Conservation (phyloP, 139 green algal genomes). For the Klebsormidium nitens region DNA sequence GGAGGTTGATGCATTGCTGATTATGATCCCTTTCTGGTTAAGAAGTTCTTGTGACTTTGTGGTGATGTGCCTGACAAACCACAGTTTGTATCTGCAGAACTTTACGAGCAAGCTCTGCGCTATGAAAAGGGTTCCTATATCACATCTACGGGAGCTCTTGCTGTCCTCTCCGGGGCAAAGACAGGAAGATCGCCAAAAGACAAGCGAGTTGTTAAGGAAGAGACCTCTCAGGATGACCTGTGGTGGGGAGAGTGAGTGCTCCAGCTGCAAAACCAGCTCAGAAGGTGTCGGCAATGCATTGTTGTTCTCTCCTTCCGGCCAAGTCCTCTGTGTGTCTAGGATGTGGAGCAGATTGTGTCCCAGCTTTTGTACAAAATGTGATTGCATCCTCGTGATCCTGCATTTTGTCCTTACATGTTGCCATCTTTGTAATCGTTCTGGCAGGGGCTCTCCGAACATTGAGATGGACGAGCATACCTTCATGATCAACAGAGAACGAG, state of each 20-base stretch:
- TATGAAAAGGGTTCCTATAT: conserved; percentile 38
- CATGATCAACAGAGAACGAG: conserved; percentile 63
- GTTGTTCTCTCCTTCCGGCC: no score
- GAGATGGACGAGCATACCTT: conserved; percentile 77
- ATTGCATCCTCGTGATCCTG: no score
- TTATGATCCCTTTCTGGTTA: no score
- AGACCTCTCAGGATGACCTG: conserved; percentile 23
- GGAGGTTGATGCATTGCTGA: no score
- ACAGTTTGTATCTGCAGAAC: no score
- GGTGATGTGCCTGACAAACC: no score
- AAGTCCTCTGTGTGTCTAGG: no score
- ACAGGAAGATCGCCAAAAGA: conserved; percentile 84
- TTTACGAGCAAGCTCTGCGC: conserved; percentile 33
- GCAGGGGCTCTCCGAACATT: conserved; percentile 29
- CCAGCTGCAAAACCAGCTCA: no score
- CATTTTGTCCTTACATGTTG: neutral
- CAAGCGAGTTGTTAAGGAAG: conserved; percentile 87
- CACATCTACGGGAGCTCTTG: conserved; percentile 66
- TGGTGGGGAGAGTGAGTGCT: conserved; percentile 37
- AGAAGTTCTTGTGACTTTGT: no score
- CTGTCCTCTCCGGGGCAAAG: conserved; percentile 74
- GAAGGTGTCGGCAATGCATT: no score
- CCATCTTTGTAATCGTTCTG: neutral
- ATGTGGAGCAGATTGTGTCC: no score
- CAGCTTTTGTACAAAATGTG: no score